Evolutionary conservation across 208 protist genomes (phyloP), one percentile per base, ranked within the genome.

Genomic region (Wallacemonas sp.): DNA sequence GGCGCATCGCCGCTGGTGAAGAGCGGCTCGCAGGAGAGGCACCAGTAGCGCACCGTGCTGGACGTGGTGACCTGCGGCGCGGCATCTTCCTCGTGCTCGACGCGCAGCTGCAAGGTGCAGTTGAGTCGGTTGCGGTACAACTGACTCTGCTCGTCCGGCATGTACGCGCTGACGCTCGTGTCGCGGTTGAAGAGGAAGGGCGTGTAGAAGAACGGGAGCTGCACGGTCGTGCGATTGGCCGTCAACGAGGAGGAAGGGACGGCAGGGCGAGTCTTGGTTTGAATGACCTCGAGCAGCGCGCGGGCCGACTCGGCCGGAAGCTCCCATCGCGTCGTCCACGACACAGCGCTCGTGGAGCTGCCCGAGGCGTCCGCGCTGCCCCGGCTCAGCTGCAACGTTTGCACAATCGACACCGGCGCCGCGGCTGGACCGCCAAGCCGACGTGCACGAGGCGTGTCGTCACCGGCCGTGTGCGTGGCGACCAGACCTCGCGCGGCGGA

Each of bases 1-100:
- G 83, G 84, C 10, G 81, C 26, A 48, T 94, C 91, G 26, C 88
- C 88, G 22, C 65, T 52, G 2, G 71, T 79, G 62, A 94, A 94
- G 25, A 94, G 73, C 45, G 83, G 77, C 28, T 77, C 57, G 67
- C 89, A 95, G 48, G 70, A 50, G 18, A 93, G 23, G 61, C 80
- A 90, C 81, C 82, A 91, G 77, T 91, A 95, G 42, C 75, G 74
- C 28, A 85, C 78, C 26, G 64, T 38, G 26, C 39, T 81, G 31
- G 14, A n/a, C 32, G 31, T 7, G 5, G 31, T 7, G 10, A 14
- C 36, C 36, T 72, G 41, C 3, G 79, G 33, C 26, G 68, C 41
- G 22, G 49, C 46, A 54, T 86, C 79, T 42, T 1, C 49, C 18
- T 59, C 29, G 20, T 57, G 41, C 45, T 84, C 76, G 29, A 62